phyloP scores from a whole-genome alignment of 345 rosid genomes.

The Salix caprea region DNA sequence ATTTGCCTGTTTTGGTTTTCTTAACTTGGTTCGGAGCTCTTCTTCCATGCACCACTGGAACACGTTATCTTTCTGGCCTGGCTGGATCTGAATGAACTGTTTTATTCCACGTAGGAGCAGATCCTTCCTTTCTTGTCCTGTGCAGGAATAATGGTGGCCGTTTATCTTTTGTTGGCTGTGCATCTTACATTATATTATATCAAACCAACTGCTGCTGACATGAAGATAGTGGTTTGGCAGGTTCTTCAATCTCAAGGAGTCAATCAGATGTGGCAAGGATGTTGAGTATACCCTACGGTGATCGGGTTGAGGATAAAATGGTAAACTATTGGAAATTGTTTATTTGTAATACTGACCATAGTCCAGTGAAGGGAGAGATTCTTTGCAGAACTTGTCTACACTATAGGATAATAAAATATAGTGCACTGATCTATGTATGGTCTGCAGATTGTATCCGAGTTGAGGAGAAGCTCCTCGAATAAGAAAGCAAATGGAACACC shows the following conservation, averaged over 20 bases:
- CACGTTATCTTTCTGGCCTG: background rate
- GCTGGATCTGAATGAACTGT: background rate
- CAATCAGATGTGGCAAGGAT: slow-evolving; percentile 61
- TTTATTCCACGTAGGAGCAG: background rate
- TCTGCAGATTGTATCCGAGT: slow-evolving; percentile 54
- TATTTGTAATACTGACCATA: slow-evolving; percentile 13
- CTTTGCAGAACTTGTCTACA: slow-evolving; percentile 23
- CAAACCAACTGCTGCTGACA: slow-evolving; percentile 25
- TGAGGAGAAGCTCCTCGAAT: slow-evolving; percentile 53
- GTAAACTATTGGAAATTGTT: slow-evolving; percentile 30
- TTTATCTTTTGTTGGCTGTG: background rate
- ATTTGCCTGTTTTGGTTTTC: background rate
- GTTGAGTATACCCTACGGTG: slow-evolving; percentile 32
- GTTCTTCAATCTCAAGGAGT: slow-evolving; percentile 63
- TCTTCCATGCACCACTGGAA: background rate
- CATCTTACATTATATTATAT: slow-evolving; percentile 11
- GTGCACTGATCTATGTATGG: slow-evolving; percentile 9
- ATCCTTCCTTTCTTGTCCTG: background rate
- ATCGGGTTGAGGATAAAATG: slow-evolving; percentile 59
- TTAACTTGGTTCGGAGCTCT: background rate
- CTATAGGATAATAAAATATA: slow-evolving; percentile 14
- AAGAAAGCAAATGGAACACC: slow-evolving; percentile 60
- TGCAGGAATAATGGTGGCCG: background rate
- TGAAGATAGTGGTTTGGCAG: slow-evolving; percentile 21
- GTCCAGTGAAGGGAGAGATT: slow-evolving; percentile 16